A percentile compares a stretch with the other conserved stretches of the same genome.
These are phyloP conservation scores for Hemisphaericaspora xylanilytica DNA, from an alignment of 1,139 yeast species.

Conservation along the genomic window DNA sequence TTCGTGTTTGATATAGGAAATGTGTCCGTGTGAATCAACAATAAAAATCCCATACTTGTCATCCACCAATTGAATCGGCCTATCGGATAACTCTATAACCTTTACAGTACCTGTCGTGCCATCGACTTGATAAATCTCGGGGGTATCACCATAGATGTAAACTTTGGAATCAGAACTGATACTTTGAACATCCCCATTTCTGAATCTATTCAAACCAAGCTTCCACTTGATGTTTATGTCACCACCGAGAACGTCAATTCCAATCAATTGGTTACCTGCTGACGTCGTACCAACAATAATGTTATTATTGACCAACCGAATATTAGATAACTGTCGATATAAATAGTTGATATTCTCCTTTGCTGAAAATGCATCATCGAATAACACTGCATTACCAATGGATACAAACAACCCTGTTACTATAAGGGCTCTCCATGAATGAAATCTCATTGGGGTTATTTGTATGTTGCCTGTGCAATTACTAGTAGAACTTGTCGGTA, in stretches of 20 bases:
- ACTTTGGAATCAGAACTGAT: conserved; percentile 5
- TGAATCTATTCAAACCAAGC: conserved; percentile 7
- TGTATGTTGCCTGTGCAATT: no score
- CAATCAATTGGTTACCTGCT: conserved; percentile 23
- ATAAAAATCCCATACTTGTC: conserved; percentile 18
- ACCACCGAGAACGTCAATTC: conserved; percentile 15
- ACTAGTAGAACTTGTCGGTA: no score
- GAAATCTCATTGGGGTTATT: background rate
- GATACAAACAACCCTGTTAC: background rate
- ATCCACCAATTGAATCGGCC: conserved; percentile 6
- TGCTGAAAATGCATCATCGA: conserved; percentile 37
- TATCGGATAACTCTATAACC: conserved; percentile 5
- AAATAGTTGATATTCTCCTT: conserved; percentile 31
- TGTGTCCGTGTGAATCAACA: conserved; percentile 17
- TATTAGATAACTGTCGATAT: conserved; percentile 16
- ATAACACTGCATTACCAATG: conserved; percentile 18
- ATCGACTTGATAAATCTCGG: conserved; percentile 11
- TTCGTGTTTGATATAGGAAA: conserved; percentile 9
- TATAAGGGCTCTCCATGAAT: background rate
- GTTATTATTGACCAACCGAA: conserved; percentile 9
- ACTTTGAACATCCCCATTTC: conserved; percentile 1
- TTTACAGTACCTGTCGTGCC: conserved; percentile 6
- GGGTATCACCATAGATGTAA: conserved; percentile 7
- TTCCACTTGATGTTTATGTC: conserved; percentile 19
- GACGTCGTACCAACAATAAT: conserved; percentile 26